Evolutionary conservation across 2,329 filamentous ascomycete species (phyloP), one percentile per base, ranked within the genome.

Genomic region (Fusarium sp.): DNA sequence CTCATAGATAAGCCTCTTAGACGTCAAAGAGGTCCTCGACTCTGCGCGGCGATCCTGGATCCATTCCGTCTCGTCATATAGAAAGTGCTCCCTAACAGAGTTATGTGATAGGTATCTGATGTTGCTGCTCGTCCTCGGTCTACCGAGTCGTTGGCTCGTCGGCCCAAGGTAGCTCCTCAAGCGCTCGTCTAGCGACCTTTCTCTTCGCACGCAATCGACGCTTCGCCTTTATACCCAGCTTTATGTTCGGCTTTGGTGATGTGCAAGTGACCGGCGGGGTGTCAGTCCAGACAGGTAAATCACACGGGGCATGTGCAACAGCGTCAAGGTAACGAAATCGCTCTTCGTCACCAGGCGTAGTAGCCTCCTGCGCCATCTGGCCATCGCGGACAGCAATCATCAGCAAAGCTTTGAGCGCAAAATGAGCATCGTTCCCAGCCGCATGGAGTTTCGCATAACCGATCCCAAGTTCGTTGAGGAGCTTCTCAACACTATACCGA

Each of bases 351-450:
- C 45, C 22, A 63, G 31, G 31, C n/a, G 31, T 47, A 50, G 14
- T 18, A 36, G 60, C 38, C 31, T 63, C 45, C 14, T 10, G 22
- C 9, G 31, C 47, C 61, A 58, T n/a, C 20, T 45, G 27, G 3
- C 86, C 2, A 88, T 81, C 52, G 86, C 85, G 42, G 70, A 81
- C 4, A 88, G 81, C 77, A 85, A 63, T 63, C 82, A 59, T 83
- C 77, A 1, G 87, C 85, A 1, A 84, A 63, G 1, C 80, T 72
- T 7, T 68, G 13, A 79, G 72, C 7, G 63, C 64, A 38, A 78
- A 80, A 62, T 76, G 70, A 84, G 85, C 83, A 42, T 79, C 77
- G 29, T 79, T 80, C 1, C 77, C 78, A 10, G 71, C 66, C 3
- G 29, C 56, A 25, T 72, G 64, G n/a, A 74, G 64, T 22, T 56